These are phyloP conservation scores for Mucor velutinosus DNA, from an alignment of 371 early-diverging fungal genomes.

Conservation along the genomic window DNA sequence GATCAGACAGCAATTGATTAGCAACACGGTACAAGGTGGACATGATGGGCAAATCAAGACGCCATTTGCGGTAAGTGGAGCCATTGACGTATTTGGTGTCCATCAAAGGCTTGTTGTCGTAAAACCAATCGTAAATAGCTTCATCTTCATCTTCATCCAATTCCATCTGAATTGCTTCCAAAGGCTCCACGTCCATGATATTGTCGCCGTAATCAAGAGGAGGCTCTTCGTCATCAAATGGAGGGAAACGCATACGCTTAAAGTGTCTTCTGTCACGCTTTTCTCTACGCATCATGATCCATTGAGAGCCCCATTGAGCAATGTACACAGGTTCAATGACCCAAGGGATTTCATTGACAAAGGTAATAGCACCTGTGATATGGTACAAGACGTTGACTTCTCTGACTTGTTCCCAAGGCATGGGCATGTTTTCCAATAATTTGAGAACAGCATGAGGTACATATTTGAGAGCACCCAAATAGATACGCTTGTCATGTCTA, in stretches of 20 bases:
- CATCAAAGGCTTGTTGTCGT: slow-evolving; percentile 92
- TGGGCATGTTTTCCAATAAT: slow-evolving; percentile 98
- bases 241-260: slow-evolving; percentile 98
- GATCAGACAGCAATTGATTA: slow-evolving; percentile 90
- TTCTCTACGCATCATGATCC: slow-evolving; percentile 99
- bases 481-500: slow-evolving; percentile 95
- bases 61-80: slow-evolving; percentile 90
- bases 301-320: slow-evolving; percentile 99
- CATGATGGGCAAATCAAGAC: slow-evolving; percentile 92
- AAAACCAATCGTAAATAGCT: slow-evolving; percentile 95
- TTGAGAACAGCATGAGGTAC: slow-evolving; percentile 98
- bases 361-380: slow-evolving; percentile 97
- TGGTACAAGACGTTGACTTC: slow-evolving; percentile 98
- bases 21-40: slow-evolving; percentile 92
- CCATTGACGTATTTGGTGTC: slow-evolving; percentile 91
- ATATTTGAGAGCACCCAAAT: slow-evolving; percentile 97
- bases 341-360: slow-evolving; percentile 96
- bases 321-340: slow-evolving; percentile 96
- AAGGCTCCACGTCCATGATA: slow-evolving; percentile 94
- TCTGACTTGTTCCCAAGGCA: slow-evolving; percentile 99
- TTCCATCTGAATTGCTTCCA: slow-evolving; percentile 98
- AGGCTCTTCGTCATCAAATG: slow-evolving; percentile 98
- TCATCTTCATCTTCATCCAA: slow-evolving; percentile 95
- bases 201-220: slow-evolving; percentile 98
- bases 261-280: slow-evolving; percentile 98